Conservation (phyloP, 257 asterid species). For the Verbascum thapsus region DNA sequence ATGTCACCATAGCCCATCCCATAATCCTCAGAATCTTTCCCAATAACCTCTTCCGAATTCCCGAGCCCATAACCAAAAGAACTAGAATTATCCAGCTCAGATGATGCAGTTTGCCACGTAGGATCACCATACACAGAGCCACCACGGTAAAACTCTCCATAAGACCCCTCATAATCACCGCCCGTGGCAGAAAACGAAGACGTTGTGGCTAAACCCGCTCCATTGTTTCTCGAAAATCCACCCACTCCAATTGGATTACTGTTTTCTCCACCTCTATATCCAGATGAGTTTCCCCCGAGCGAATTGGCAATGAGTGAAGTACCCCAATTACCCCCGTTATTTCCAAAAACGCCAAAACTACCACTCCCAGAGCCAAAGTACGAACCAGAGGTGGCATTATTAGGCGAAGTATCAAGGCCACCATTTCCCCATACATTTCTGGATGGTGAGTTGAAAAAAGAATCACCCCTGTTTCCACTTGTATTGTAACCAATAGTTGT, state of each 20-base stretch:
- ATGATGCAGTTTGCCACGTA: slow-evolving; percentile 44
- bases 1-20: slow-evolving; percentile 52
- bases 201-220: slow-evolving; percentile 45
- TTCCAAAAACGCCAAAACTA: slow-evolving; percentile 69
- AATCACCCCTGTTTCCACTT: slow-evolving; percentile 54
- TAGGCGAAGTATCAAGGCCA: slow-evolving; percentile 53
- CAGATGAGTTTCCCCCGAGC: slow-evolving; percentile 54
- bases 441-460: slow-evolving; percentile 50
- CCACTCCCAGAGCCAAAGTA: slow-evolving; percentile 61
- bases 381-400: slow-evolving; percentile 54
- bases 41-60: slow-evolving; percentile 39
- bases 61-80: slow-evolving; percentile 50
- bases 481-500: slow-evolving; percentile 67
- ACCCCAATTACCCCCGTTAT: slow-evolving; percentile 68
- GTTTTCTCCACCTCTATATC: slow-evolving; percentile 61
- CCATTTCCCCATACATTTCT: slow-evolving; percentile 75
- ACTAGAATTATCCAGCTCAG: slow-evolving; percentile 45
- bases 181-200: slow-evolving; percentile 53
- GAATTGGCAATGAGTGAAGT: slow-evolving; percentile 52
- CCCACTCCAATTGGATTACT: slow-evolving; percentile 57
- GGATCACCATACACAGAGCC: slow-evolving; percentile 51
- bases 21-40: slow-evolving; percentile 48
- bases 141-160: slow-evolving; percentile 43
- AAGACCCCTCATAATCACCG: slow-evolving; percentile 42
- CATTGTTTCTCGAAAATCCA: slow-evolving; percentile 63